Base-by-base conservation (phyloP, 257 asterid genomes). In the Solanum chaucha region DNA sequence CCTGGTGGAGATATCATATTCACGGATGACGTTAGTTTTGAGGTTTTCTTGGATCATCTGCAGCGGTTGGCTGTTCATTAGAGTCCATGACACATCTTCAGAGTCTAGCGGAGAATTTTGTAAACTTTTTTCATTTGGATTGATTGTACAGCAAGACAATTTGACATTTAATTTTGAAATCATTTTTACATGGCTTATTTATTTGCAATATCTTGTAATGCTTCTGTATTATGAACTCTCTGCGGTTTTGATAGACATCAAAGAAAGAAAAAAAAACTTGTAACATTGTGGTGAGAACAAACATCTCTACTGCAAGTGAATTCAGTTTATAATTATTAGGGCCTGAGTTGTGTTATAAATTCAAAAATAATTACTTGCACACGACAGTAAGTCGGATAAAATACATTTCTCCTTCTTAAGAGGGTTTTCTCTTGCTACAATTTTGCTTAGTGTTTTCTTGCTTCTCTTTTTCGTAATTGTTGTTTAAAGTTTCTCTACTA, bases 1-100 rank as follows among this genome's bases (percentile, higher is more conserved):
- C 96, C 96, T 72, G 98, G 98, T 35, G 98, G 99, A 38, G 99
- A 96, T 88, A 90, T 97, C 78, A 93, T 97, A 82, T 96, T 95
- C 90, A 97, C 99, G 3, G 99, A 97, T 89, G 99, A 97, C 88
- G 99, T 97, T 89, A 96, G 98, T 93, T 95, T 97, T 87, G 98
- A 96, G 93, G 98, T 97, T 82, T 97, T 97, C 94, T 90, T 96
- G 88, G 99, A 96, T 90, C 99, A 97, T 91, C 98, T 97, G 86
- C 98, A 95, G 92, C 97, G 99, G 83, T 88, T 97, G 95, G 96
- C 96, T 44, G 99, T 96, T 91, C 99, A 97, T 86, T 96, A 93
- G 93, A 84, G 78, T 86, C 51, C 85, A 85, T 51, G 86, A 55
- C 88, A 75, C 87, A 83, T 58, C 89, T 87, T 85, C 88, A 26